Conservation (phyloP, 1,284 basidiomycete species). For the Tilletia walkeri region DNA sequence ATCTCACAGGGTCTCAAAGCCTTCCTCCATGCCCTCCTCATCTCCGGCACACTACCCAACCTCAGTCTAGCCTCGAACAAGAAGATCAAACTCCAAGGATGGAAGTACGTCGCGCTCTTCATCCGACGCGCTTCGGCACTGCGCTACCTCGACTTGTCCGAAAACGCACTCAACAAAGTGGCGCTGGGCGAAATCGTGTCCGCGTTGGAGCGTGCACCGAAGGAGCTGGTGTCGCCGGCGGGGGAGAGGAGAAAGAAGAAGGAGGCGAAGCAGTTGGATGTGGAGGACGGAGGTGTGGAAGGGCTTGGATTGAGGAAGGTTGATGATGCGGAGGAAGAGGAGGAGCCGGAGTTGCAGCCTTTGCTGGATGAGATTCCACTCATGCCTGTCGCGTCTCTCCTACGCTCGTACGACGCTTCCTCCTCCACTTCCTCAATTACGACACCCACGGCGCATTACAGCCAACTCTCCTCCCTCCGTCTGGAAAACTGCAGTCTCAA, state of each 20-base stretch:
- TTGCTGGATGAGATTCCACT: conserved; percentile 41
- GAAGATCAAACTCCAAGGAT: conserved; percentile 73
- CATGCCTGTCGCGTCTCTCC: conserved; percentile 43
- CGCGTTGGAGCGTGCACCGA: conserved; percentile 55
- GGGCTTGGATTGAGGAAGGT: conserved; percentile 12
- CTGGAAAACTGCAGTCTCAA: conserved; percentile 50
- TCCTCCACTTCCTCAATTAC: not conserved
- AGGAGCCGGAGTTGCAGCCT: conserved; percentile 33
- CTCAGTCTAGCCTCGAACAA: conserved; percentile 84
- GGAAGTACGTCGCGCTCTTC: conserved; percentile 78
- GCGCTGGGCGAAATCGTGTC: conserved; percentile 73
- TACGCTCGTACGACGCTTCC: conserved; percentile 26
- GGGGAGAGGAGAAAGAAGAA: conserved; percentile 19
- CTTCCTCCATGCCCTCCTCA: conserved; percentile 82
- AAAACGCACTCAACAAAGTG: conserved; percentile 79
- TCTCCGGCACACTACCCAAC: conserved; percentile 76
- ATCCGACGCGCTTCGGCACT: conserved; percentile 71
- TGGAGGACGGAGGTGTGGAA: not conserved
- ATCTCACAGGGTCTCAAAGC: conserved; percentile 72
- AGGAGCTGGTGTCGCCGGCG: conserved; percentile 11
- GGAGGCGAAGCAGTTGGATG: conserved; percentile 12
- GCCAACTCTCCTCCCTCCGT: conserved; percentile 38
- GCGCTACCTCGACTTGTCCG: conserved; percentile 83
- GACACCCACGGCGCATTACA: conserved; percentile 31
- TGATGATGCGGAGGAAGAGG: conserved; percentile 21